These are phyloP conservation scores for Botrytis fabae DNA, from an alignment of 2,329 filamentous ascomycete species.

Conservation along the genomic window DNA sequence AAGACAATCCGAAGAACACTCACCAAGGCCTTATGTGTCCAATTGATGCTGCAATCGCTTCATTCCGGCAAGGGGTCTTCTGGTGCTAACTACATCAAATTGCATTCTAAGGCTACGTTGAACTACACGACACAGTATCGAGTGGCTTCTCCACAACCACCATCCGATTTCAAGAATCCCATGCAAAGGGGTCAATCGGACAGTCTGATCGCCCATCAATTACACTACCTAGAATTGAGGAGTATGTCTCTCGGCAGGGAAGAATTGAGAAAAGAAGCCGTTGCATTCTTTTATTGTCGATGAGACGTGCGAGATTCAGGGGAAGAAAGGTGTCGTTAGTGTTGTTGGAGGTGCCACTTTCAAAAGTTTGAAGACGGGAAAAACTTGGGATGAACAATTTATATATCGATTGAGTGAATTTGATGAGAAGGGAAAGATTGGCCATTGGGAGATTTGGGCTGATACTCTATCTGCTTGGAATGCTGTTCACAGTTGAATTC, in stretches of 20 bases:
- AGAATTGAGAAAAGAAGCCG: neutral
- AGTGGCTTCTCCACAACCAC: neutral
- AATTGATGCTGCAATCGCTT: neutral
- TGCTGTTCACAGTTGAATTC: constrained; percentile 35
- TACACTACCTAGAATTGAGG: neutral
- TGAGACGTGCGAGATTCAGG: constrained; percentile 28
- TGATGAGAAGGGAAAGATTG: constrained; percentile 44
- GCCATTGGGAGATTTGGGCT: constrained; percentile 48
- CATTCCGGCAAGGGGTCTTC: neutral
- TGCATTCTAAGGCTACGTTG: neutral
- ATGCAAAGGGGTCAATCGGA: neutral
- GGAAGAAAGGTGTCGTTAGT: constrained; percentile 39
- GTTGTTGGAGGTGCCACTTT: constrained; percentile 43
- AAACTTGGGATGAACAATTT: constrained; percentile 45
- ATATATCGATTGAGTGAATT: constrained; percentile 45
- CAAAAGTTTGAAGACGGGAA: constrained; percentile 43
- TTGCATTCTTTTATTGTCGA: constrained; percentile 40
- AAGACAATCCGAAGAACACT: neutral
- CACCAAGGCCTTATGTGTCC: neutral
- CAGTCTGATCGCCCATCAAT: neutral
- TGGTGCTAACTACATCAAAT: neutral
- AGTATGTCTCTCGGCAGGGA: neutral
- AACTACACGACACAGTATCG: neutral
- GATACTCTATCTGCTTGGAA: constrained; percentile 47
- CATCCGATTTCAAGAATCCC: neutral